Percentiles rank a stretch among this genome's conserved stretches.
Conservation (phyloP, 2,329 filamentous ascomycete genomes). For the Tricladium varicosporioides region DNA sequence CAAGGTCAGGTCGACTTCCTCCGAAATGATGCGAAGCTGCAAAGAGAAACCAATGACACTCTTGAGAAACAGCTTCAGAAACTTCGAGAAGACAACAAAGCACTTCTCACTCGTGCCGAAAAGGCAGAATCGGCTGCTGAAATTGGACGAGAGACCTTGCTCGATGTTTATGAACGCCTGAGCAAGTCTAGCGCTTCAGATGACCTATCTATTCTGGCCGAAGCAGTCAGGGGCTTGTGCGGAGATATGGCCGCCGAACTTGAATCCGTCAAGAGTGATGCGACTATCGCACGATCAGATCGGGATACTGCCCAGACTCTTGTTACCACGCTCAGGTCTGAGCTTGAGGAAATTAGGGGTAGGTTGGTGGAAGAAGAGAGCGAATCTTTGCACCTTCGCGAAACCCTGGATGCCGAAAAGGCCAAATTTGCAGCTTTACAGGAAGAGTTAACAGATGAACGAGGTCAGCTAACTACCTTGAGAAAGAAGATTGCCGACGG, state of each 20-base stretch:
- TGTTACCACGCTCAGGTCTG: slow-evolving; percentile 53
- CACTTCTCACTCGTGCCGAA: slow-evolving; percentile 49
- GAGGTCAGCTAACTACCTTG: slow-evolving; percentile 66
- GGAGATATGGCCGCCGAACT: slow-evolving; percentile 59
- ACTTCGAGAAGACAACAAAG: slow-evolving; percentile 53
- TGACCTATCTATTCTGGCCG: slow-evolving; percentile 57
- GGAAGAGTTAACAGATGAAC: slow-evolving; percentile 59
- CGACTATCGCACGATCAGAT: slow-evolving; percentile 60
- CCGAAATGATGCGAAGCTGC: slow-evolving; percentile 57
- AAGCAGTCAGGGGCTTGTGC: slow-evolving; percentile 56
- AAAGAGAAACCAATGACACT: slow-evolving; percentile 58
- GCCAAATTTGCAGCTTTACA: slow-evolving; percentile 55
- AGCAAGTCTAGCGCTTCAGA: slow-evolving; percentile 52
- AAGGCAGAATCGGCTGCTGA: slow-evolving; percentile 51
- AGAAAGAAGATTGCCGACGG: slow-evolving; percentile 75
- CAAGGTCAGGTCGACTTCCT: slow-evolving; percentile 63
- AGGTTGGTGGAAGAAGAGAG: slow-evolving; percentile 52
- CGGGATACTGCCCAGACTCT: slow-evolving; percentile 57
- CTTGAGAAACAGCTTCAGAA: slow-evolving; percentile 56
- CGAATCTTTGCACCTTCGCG: slow-evolving; percentile 49
- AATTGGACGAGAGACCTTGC: slow-evolving; percentile 52
- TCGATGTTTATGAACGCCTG: slow-evolving; percentile 58
- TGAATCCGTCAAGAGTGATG: slow-evolving; percentile 57
- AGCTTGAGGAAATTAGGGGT: slow-evolving; percentile 54
- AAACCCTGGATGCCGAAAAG: slow-evolving; percentile 52